These are phyloP conservation scores for Dioszegia crocea DNA, from an alignment of 768 basidiomycete genomes.

Conservation along the genomic window DNA sequence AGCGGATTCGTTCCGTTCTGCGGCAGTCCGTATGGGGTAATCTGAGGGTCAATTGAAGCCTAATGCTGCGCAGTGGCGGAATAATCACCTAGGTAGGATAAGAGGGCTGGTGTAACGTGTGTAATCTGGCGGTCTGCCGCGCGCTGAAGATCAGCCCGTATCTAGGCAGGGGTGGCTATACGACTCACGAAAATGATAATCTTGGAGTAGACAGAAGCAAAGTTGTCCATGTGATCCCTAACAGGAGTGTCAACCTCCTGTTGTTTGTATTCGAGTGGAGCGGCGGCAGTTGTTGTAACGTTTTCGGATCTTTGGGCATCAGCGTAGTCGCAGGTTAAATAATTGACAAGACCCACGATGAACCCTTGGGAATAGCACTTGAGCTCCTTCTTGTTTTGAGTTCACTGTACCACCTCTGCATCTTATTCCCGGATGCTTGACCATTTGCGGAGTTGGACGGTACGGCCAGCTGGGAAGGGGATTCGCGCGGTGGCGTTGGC, in stretches of 20 bases:
- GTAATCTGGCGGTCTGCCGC: slow-evolving; percentile 7
- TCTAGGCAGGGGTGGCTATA: too few species aligned
- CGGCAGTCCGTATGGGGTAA: slow-evolving; percentile 11
- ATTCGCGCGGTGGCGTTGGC: not conserved
- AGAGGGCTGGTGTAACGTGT: slow-evolving; percentile 17
- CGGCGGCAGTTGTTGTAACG: not conserved
- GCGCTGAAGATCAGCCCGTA: not conserved
- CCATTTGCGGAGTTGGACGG: not conserved
- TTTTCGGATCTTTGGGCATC: not conserved
- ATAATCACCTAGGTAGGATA: slow-evolving; percentile 18
- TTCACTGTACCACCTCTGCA: not conserved
- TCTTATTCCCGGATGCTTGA: not conserved
- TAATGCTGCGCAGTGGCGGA: not conserved
- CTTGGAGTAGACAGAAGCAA: slow-evolving; percentile 23
- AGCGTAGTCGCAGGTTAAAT: not conserved
- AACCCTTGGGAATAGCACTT: not conserved
- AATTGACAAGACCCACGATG: not conserved
- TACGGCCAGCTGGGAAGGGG: not conserved
- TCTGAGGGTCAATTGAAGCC: slow-evolving; percentile 4
- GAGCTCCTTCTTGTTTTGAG: not conserved
- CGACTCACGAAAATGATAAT: slow-evolving; percentile 19
- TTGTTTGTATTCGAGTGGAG: too few species aligned
- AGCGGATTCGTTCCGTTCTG: slow-evolving; percentile 13
- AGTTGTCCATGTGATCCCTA: slow-evolving; percentile 15
- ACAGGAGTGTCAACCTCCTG: slow-evolving; percentile 6